Percentiles rank a stretch among this genome's conserved stretches.
These are phyloP conservation scores for Didymella arachidicola DNA, from an alignment of 2,329 filamentous ascomycete genomes.

Conservation along the genomic window DNA sequence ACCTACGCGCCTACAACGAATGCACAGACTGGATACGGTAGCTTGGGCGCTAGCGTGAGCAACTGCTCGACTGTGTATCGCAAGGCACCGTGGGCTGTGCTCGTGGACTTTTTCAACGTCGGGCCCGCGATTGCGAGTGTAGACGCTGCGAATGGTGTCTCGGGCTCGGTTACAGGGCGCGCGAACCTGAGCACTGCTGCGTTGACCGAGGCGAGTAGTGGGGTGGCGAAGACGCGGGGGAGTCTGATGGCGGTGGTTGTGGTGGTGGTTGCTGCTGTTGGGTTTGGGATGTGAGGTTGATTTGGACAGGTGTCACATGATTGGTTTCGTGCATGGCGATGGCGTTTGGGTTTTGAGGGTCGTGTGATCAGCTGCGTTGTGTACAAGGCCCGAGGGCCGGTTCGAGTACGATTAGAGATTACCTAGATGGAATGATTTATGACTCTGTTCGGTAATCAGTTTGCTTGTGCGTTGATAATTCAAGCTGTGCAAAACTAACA, in stretches of 20 bases:
- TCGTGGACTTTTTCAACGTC: conserved; percentile 82
- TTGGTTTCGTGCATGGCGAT: conserved; percentile 9
- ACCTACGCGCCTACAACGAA: conserved; percentile 70
- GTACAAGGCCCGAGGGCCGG: not conserved
- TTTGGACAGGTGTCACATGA: not conserved
- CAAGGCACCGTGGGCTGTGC: conserved; percentile 72
- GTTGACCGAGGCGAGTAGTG: conserved; percentile 27
- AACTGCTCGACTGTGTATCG: conserved; percentile 66
- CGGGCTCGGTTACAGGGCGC: conserved; percentile 33
- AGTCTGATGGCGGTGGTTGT: conserved; percentile 42
- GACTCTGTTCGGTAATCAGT: not conserved
- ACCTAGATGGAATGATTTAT: conserved; percentile 1
- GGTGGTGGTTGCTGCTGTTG: conserved; percentile 41
- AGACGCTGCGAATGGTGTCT: conserved; percentile 73
- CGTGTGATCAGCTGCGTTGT: not conserved
- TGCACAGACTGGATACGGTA: conserved; percentile 65
- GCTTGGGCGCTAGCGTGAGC: conserved; percentile 49
- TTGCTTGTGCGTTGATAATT: not conserved
- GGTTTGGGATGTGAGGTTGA: conserved; percentile 28
- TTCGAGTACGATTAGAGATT: not conserved
- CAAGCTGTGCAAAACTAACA: too few relatives aligned
- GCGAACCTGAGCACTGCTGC: conserved; percentile 33
- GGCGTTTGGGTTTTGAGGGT: conserved; percentile 9
- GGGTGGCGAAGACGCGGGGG: conserved; percentile 26
- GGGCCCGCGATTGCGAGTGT: conserved; percentile 74